These are phyloP conservation scores for Cystobasidium sp. DNA, from an alignment of 1,284 basidiomycete genomes.

Conservation along the genomic window DNA sequence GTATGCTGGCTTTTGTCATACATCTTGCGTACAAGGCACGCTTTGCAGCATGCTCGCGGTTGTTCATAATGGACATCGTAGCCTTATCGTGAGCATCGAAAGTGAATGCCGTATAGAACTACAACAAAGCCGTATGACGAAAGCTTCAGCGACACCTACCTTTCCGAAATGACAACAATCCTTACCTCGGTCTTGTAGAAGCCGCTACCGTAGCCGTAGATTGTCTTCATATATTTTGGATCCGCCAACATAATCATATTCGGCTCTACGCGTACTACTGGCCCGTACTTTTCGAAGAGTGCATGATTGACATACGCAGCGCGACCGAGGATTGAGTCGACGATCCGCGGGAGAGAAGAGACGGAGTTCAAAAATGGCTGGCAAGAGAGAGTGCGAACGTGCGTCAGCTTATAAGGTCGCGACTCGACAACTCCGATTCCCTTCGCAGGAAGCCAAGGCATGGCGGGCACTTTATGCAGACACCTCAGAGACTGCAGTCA, in stretches of 20 bases:
- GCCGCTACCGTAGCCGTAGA: conserved; percentile 17
- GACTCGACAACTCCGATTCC: neutral
- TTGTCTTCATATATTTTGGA: conserved; percentile 28
- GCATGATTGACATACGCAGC: conserved; percentile 2
- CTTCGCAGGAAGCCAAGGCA: neutral
- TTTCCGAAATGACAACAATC: too few relatives aligned
- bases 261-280: conserved; percentile 29
- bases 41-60: conserved; percentile 14
- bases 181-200: conserved; percentile 36
- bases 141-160: neutral
- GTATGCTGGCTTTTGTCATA: conserved; percentile 17
- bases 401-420: neutral
- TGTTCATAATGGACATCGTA: conserved; percentile 33
- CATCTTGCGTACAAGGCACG: conserved; percentile 28
- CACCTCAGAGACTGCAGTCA: too few relatives aligned
- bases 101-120: conserved; percentile 12
- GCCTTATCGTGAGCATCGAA: neutral
- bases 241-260: conserved; percentile 32
- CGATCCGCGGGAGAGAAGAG: neutral
- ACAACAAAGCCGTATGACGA: neutral
- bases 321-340: neutral
- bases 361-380: conserved; percentile 8
- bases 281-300: conserved; percentile 32
- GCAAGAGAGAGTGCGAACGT: neutral
- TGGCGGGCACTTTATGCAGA: too few relatives aligned